These are phyloP conservation scores for Filobasidium floriforme DNA, from an alignment of 768 basidiomycete species.

Conservation along the genomic window DNA sequence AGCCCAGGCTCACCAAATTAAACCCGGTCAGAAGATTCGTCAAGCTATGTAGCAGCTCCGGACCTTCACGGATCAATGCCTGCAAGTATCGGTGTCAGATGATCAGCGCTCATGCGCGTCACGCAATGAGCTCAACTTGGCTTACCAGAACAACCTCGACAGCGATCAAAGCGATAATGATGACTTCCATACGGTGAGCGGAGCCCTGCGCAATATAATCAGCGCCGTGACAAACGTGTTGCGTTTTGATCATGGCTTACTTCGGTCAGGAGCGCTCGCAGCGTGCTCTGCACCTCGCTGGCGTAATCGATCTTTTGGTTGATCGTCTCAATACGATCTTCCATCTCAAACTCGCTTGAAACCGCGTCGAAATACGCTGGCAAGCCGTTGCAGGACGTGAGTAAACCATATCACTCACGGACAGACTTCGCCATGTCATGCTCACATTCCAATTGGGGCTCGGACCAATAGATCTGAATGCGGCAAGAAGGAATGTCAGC, in stretches of 20 bases:
- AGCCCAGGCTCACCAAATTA: background rate
- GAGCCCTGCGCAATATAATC: slow-evolving; percentile 58
- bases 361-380: slow-evolving; percentile 75
- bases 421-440: background rate
- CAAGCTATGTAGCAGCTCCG: slow-evolving; percentile 34
- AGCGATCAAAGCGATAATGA: slow-evolving; percentile 89
- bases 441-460: slow-evolving; percentile 78
- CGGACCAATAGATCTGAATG: slow-evolving; percentile 82
- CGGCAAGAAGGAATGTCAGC: background rate
- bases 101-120: background rate
- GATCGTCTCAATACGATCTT: slow-evolving; percentile 65
- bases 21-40: background rate
- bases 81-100: slow-evolving; percentile 11
- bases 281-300: slow-evolving; percentile 70
- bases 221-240: slow-evolving; percentile 10
- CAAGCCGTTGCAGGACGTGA: background rate
- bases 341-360: slow-evolving; percentile 77
- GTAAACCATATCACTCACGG: slow-evolving; percentile 2
- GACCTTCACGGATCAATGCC: slow-evolving; percentile 44
- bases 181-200: slow-evolving; percentile 83
- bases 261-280: slow-evolving; percentile 82
- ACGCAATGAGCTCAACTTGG: background rate
- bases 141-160: slow-evolving; percentile 84
- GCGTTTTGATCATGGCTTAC: slow-evolving; percentile 45
- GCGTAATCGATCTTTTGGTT: slow-evolving; percentile 69